Percentiles rank a stretch among this genome's conserved stretches.
Conservation (phyloP, 768 basidiomycete genomes). For the Rhodosporidiobolus odoratus region DNA sequence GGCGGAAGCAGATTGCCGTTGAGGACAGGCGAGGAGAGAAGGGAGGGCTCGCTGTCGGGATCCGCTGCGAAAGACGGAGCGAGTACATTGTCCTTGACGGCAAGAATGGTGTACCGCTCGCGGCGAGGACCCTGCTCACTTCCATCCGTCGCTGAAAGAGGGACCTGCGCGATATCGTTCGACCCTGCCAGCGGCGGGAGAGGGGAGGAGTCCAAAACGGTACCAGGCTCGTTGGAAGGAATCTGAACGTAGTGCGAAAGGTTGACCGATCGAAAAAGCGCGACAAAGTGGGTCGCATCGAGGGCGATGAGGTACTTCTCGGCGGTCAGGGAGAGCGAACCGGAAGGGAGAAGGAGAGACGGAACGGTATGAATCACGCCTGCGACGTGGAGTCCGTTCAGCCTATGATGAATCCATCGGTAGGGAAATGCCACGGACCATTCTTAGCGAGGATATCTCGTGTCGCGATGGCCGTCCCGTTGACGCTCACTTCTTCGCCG, state of each 20-base stretch:
- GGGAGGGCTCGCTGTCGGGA: background rate
- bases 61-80: conserved; percentile 14
- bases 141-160: conserved; percentile 47
- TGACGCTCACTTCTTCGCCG: conserved; percentile 52
- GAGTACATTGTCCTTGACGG: conserved; percentile 80
- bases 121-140: conserved; percentile 45
- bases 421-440: conserved; percentile 47
- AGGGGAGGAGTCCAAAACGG: conserved; percentile 52
- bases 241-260: conserved; percentile 52
- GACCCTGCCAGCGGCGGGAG: background rate
- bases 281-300: conserved; percentile 85
- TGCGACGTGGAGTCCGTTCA: conserved; percentile 14
- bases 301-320: conserved; percentile 91
- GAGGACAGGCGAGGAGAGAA: background rate
- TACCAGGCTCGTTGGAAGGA: conserved; percentile 34
- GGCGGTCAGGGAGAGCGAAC: conserved; percentile 72
- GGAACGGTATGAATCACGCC: conserved; percentile 85
- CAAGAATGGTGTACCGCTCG: conserved; percentile 72
- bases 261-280: conserved; percentile 75
- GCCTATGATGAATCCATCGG: background rate
- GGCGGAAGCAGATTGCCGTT: conserved; percentile 52
- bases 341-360: conserved; percentile 69
- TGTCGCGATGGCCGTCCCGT: conserved; percentile 55
- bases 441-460: conserved; percentile 88
- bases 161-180: conserved; percentile 42